Evolutionary conservation across 2,329 filamentous ascomycete genomes (phyloP).

Genomic region (Colletotrichum sp.): DNA sequence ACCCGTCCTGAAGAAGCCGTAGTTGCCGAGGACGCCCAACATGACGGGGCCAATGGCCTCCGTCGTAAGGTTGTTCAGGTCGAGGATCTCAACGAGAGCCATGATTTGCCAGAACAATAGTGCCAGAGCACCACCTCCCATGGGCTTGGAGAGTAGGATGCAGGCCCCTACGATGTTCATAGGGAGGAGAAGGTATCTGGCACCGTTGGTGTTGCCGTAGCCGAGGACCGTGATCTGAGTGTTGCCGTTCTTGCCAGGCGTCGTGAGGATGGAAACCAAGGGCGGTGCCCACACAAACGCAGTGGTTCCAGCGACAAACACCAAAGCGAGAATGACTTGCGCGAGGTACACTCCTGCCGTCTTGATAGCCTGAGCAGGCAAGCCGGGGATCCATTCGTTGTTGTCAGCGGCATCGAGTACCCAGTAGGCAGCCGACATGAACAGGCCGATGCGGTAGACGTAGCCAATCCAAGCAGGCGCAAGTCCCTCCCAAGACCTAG

Average conservation of each 20-base stretch:
- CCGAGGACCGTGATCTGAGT: slow-evolving; percentile 80
- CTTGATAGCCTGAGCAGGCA: slow-evolving; percentile 70
- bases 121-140: slow-evolving; percentile 85
- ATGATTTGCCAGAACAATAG: slow-evolving; percentile 89
- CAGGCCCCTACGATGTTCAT: slow-evolving; percentile 79
- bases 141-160: slow-evolving; percentile 87
- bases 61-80: slow-evolving; percentile 64
- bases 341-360: slow-evolving; percentile 77
- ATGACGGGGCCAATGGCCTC: slow-evolving; percentile 83
- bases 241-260: slow-evolving; percentile 45
- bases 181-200: slow-evolving; percentile 84
- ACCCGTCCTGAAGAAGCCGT: slow-evolving; percentile 97
- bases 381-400: slow-evolving; percentile 73
- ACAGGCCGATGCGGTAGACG: slow-evolving; percentile 76
- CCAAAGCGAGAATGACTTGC: slow-evolving; percentile 79
- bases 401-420: slow-evolving; percentile 88
- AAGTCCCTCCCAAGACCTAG: slow-evolving; percentile 85
- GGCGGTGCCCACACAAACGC: slow-evolving; percentile 88
- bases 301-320: slow-evolving; percentile 82
- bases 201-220: slow-evolving; percentile 91
- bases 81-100: slow-evolving; percentile 70
- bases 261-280: slow-evolving; percentile 74
- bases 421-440: slow-evolving; percentile 85
- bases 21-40: slow-evolving; percentile 87
- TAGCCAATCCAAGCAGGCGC: slow-evolving; percentile 85